Evolutionary conservation across 805 yeast genomes (phyloP).

Genomic region (Lipomyces lipofer): DNA sequence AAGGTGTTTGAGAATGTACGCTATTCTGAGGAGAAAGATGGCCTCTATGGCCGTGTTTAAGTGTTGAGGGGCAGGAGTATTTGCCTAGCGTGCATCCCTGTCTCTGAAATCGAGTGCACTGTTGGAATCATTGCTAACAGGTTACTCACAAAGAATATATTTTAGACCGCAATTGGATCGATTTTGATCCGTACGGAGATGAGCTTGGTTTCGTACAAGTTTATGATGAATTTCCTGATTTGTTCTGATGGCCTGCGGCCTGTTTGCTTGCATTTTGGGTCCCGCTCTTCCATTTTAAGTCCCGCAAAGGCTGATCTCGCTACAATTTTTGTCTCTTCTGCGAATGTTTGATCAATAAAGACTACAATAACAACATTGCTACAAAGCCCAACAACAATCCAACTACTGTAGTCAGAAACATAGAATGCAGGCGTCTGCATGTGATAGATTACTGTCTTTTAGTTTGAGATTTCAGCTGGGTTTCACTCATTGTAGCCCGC

Average conservation of each 20-base stretch:
- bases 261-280: neutral
- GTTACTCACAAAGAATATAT: neutral
- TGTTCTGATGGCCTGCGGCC: neutral
- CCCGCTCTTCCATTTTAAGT: too few species aligned
- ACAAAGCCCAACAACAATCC: neutral
- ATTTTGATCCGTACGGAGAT: neutral
- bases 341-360: neutral
- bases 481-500: neutral
- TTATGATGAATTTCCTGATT: too few species aligned
- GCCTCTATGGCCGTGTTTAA: neutral
- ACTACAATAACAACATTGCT: neutral
- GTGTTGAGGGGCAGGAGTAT: neutral
- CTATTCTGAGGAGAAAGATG: neutral
- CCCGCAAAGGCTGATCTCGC: too few species aligned
- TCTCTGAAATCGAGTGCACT: constrained; percentile 2
- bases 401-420: too few species aligned
- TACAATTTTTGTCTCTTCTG: neutral
- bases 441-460: neutral
- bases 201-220: too few species aligned
- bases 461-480: neutral
- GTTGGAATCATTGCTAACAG: neutral
- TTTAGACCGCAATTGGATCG: neutral
- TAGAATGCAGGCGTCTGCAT: neutral
- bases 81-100: neutral
- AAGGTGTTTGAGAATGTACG: neutral